Evolutionary conservation across 768 basidiomycete genomes (phyloP), one percentile per base, ranked within the genome.

Genomic region (Chiua virens): DNA sequence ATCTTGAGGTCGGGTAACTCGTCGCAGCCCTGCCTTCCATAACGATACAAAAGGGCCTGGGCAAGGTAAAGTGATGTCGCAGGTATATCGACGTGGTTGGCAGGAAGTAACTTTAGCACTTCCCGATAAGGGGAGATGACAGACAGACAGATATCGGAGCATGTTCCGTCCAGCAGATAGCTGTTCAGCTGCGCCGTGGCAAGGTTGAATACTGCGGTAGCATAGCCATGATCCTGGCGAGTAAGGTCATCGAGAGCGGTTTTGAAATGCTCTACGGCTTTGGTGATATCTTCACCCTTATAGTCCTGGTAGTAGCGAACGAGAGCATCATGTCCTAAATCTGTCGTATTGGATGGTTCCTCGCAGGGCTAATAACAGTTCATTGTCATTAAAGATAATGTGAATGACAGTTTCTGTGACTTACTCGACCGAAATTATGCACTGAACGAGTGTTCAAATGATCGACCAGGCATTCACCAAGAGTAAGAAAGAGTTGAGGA

Each of bases 191-290:
- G 20, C 21, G 35, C 54, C 11, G 48, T 56, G 10, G 54, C 58
- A n/a, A 60, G 50, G 42, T 60, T 60, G 27, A 38, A 49, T 7
- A 60, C 28, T 10, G 45, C 45, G 5, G 48, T 47, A 15, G 58
- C 58, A n/a, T 45, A 55, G 45, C 21, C 45, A 15, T 2, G 14
- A 32, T 32, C 32, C 32, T 32, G 13, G 7, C 27, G n/a, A n/a
- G 35, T 17, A 2, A 18, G 35, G 1, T 22, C 10, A n/a, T 15
- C 5, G 36, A 43, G 27, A 34, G 54, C 51, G 6, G 8, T 6
- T 22, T 50, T n/a, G 25, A 61, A 60, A 25, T 40, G 25, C 9
- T 25, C 22, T 32, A 58, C 3, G 22, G 57, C 20, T 3, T 14
- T 3, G n/a, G n/a, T 15, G 35, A 58, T 54, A 13, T 46, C 47